Percentiles rank a stretch among this genome's conserved stretches.
Conservation (phyloP, 2,329 filamentous ascomycete genomes). For the Botrytis elliptica region DNA sequence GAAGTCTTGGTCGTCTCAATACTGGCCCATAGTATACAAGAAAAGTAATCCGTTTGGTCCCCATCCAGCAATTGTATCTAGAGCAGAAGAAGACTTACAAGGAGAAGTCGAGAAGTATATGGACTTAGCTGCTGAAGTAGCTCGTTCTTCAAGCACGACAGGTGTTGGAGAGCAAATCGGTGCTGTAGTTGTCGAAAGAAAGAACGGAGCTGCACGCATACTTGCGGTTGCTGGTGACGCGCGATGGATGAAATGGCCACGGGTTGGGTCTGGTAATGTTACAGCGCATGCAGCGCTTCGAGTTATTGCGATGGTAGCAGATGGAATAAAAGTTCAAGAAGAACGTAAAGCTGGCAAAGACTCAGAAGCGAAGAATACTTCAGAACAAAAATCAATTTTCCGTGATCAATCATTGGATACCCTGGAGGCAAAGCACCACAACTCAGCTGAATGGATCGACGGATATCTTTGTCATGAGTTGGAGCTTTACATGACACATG, state of each 20-base stretch:
- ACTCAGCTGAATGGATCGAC: slow-evolving; percentile 64
- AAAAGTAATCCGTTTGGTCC: slow-evolving; percentile 86
- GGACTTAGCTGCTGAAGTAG: slow-evolving; percentile 64
- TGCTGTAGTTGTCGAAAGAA: slow-evolving; percentile 68
- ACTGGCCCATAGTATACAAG: slow-evolving; percentile 83
- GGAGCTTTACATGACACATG: slow-evolving; percentile 91
- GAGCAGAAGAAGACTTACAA: slow-evolving; percentile 67
- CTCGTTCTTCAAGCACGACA: slow-evolving; percentile 53
- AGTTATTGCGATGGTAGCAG: slow-evolving; percentile 78
- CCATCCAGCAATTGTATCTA: slow-evolving; percentile 71
- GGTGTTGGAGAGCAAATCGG: slow-evolving; percentile 69
- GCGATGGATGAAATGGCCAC: slow-evolving; percentile 60
- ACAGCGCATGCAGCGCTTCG: slow-evolving; percentile 77
- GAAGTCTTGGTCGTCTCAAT: slow-evolving; percentile 68
- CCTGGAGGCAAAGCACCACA: slow-evolving; percentile 56
- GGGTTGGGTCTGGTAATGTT: slow-evolving; percentile 60
- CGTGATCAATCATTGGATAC: slow-evolving; percentile 67
- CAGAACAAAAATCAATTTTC: slow-evolving; percentile 50
- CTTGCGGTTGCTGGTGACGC: slow-evolving; percentile 76
- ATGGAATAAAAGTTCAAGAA: slow-evolving; percentile 46
- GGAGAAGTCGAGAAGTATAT: slow-evolving; percentile 65
- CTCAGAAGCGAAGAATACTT: slow-evolving; percentile 34
- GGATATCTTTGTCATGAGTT: slow-evolving; percentile 94
- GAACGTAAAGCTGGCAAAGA: slow-evolving; percentile 34
- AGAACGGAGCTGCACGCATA: slow-evolving; percentile 41